These are phyloP conservation scores for Trichoderma koningii DNA, from an alignment of 2,329 filamentous ascomycete species.

Conservation along the genomic window DNA sequence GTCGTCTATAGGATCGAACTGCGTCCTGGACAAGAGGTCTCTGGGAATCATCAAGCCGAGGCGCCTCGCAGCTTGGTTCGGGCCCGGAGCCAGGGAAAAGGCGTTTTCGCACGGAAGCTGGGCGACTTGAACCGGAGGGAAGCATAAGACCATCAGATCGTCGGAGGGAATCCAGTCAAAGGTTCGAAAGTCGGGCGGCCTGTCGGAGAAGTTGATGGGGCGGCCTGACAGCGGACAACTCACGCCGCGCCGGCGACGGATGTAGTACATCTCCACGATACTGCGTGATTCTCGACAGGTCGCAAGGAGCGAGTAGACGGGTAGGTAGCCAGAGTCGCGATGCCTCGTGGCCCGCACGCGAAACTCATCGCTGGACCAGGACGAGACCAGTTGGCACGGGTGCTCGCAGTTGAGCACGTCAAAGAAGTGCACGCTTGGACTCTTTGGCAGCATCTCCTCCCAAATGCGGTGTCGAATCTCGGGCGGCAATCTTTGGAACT, in stretches of 20 bases:
- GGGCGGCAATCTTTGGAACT: constrained; percentile 15
- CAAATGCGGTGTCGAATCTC: constrained; percentile 25
- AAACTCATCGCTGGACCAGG: constrained; percentile 25
- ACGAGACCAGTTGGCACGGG: constrained; percentile 13
- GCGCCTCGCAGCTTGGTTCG: not conserved
- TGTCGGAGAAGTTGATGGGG: not conserved
- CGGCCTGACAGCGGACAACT: not conserved
- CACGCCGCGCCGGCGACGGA: not conserved
- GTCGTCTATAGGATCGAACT: not conserved
- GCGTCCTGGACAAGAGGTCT: constrained; percentile 15
- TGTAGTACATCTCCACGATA: constrained; percentile 10
- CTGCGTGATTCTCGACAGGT: constrained; percentile 17
- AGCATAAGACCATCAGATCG: constrained; percentile 21
- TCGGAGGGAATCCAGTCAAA: constrained; percentile 27
- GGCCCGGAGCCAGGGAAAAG: not conserved
- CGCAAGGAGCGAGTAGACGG: constrained; percentile 16
- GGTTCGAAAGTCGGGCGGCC: constrained; percentile 13
- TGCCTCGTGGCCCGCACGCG: constrained; percentile 17
- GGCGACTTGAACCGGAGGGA: constrained; percentile 15
- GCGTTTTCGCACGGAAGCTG: constrained; percentile 15
- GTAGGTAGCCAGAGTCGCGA: constrained; percentile 22
- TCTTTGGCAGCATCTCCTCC: constrained; percentile 14
- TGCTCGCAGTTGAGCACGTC: constrained; percentile 24
- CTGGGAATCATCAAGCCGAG: constrained; percentile 12
- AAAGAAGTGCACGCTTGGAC: constrained; percentile 23